Conservation (phyloP, 495 filamentous ascomycete genomes). For the Pyrenopolyporus hunteri region DNA sequence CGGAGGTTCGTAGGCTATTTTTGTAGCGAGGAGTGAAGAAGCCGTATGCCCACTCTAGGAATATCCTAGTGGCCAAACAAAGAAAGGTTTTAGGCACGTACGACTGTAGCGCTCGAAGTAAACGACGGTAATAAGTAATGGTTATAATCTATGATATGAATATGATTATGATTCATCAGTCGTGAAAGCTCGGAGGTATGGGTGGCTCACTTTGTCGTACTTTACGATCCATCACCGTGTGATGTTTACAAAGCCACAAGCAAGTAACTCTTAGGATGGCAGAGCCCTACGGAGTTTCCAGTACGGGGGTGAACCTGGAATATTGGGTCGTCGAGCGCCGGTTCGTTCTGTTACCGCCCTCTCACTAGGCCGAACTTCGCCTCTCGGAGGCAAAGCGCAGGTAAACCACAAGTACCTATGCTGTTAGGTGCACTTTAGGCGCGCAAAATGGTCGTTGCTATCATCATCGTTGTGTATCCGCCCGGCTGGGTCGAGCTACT, state of each 20-base stretch:
- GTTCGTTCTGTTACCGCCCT: conserved; percentile 1
- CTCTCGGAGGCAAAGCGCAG: conserved; percentile 10
- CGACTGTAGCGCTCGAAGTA: too few relatives aligned
- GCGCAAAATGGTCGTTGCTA: neutral
- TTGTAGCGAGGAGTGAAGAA: too few relatives aligned
- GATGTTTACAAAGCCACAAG: too few relatives aligned
- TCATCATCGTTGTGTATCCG: conserved; percentile 6
- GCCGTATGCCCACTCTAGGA: neutral
- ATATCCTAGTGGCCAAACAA: neutral
- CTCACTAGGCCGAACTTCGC: conserved; percentile 3
- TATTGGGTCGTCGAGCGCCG: conserved; percentile 5
- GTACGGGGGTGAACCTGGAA: conserved; percentile 9
- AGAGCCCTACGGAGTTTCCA: conserved; percentile 14
- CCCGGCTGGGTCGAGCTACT: conserved; percentile 8
- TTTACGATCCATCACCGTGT: too few relatives aligned
- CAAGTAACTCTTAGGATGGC: conserved; percentile 8
- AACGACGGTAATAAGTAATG: too few relatives aligned
- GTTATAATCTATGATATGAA: too few relatives aligned
- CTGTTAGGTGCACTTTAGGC: conserved; percentile 17
- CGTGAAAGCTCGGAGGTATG: too few relatives aligned
- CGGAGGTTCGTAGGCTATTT: neutral
- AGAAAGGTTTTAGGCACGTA: too few relatives aligned
- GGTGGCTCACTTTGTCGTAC: too few relatives aligned
- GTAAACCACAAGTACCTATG: neutral
- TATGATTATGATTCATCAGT: too few relatives aligned